Base-by-base conservation (phyloP, 1,284 basidiomycete genomes). In the Neotropicomus parvogracilis region DNA sequence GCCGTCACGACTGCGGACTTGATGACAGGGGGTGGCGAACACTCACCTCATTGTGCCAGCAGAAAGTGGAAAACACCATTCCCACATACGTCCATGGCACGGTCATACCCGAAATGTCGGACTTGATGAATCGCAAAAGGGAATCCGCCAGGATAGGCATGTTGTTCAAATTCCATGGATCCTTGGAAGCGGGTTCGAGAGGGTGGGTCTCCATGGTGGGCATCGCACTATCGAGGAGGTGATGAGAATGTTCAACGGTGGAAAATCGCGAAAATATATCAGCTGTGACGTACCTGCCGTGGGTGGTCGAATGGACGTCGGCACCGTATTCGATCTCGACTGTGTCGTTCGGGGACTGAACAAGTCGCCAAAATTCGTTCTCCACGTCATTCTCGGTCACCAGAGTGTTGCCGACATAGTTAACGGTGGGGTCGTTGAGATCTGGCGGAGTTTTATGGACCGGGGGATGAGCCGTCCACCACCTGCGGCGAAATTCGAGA, bases 41-140 rank as follows among this genome's bases (percentile, higher is more conserved):
- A 60, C 73, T 45, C 60, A 87, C 87, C 80, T 99, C 97, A 66
- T 99, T 99, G 71, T 99, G 97, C 97, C 97, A 99, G 69, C 95
- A 98, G 70, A 99, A 99, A 1, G 97, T 95, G 10, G 95, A 97
- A 69, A 99, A 98, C 38, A 95, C 80, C 95, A 99, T 99, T 42
- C 97, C 97, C 50, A 99, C 93, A 68, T 99, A 99, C 46, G 95
- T 97, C 97, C 97, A 99, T 7, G 97, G 97, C 4, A 98, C 93
- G 0, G 97, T 99, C 97, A 99, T 99, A 16, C 97, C 97, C 46
- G 94, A 98, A 50, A 99, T 97, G 68, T 99, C 95, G 6, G 92
- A 95, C 71, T 97, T 97, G 75, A 99, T 97, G 70, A 89, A 99
- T 17, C 87, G 81, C 40, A 92, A 75, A 35, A 95, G 78, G 45